Evolutionary conservation across 192 early-diverging fungal genomes (phyloP).

Genomic region (Umbelopsis sp.): DNA sequence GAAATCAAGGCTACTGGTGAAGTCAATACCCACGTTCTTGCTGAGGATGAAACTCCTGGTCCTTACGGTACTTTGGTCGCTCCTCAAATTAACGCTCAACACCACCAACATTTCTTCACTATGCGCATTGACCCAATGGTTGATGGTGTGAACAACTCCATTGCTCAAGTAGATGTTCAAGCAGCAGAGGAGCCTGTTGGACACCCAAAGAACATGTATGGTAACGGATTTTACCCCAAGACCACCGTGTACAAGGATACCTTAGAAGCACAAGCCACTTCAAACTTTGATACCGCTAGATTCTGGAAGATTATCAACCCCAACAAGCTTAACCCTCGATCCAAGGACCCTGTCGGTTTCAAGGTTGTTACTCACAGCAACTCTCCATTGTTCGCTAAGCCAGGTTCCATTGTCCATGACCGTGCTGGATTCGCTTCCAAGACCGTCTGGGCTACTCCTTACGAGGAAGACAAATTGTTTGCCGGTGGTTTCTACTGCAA

Average conservation of each 20-base stretch:
- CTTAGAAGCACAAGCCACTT: constrained; percentile 23
- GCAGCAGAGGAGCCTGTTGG: constrained; percentile 34
- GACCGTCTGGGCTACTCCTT: constrained; percentile 44
- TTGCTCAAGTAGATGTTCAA: constrained; percentile 31
- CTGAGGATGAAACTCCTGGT: constrained; percentile 42
- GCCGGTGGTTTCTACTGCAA: constrained; percentile 48
- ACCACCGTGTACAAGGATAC: constrained; percentile 35
- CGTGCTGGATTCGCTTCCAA: constrained; percentile 46
- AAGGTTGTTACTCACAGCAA: constrained; percentile 35
- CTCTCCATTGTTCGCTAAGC: constrained; percentile 33
- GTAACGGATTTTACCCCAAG: constrained; percentile 37
- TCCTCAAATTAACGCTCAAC: constrained; percentile 45
- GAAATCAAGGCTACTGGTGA: constrained; percentile 49
- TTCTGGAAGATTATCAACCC: constrained; percentile 46
- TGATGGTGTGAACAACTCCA: constrained; percentile 42
- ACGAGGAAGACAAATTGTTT: constrained; percentile 42
- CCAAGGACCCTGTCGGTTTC: constrained; percentile 36
- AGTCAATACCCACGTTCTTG: constrained; percentile 43
- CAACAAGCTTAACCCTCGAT: constrained; percentile 34
- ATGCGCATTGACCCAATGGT: constrained; percentile 50
- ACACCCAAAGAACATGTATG: constrained; percentile 35
- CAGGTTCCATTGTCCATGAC: constrained; percentile 38
- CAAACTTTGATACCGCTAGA: constrained; percentile 28
- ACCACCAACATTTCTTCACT: constrained; percentile 47
- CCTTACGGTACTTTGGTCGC: constrained; percentile 40